phyloP scores from a whole-genome alignment of 2,329 filamentous ascomycete genomes.

The Lecanosticta acicola region DNA sequence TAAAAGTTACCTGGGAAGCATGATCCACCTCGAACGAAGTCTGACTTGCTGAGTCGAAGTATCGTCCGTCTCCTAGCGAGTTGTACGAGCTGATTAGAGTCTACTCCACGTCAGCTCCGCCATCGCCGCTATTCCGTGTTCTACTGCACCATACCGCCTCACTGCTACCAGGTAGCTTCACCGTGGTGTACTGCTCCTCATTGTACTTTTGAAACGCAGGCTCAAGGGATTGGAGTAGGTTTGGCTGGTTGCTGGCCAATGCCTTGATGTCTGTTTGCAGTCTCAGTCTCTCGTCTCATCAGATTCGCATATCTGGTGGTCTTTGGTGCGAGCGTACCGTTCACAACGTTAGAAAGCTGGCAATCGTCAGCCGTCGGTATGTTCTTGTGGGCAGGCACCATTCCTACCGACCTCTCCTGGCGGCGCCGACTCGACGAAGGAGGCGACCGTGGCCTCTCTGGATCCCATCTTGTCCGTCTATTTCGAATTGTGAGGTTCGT shows the following conservation, averaged over 20 bases:
- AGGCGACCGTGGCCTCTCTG: constrained; percentile 46
- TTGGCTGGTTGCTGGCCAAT: constrained; percentile 67
- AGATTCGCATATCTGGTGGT: background rate
- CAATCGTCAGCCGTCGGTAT: constrained; percentile 26
- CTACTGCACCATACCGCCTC: constrained; percentile 57
- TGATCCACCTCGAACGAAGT: constrained; percentile 90
- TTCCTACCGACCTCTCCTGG: constrained; percentile 76
- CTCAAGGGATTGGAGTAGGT: constrained; percentile 58
- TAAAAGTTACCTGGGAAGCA: constrained; percentile 56
- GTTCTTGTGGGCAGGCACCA: constrained; percentile 13
- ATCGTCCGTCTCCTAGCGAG: constrained; percentile 70
- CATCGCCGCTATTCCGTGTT: constrained; percentile 12
- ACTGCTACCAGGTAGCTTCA: constrained; percentile 82
- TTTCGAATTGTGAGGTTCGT: background rate
- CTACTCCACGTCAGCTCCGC: constrained; percentile 47
- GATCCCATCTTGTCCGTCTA: constrained; percentile 22
- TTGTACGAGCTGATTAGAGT: constrained; percentile 83
- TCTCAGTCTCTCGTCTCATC: background rate
- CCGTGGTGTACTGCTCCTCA: constrained; percentile 83
- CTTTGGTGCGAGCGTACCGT: constrained; percentile 55
- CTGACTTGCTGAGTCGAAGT: constrained; percentile 84
- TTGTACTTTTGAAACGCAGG: constrained; percentile 93
- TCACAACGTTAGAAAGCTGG: constrained; percentile 80
- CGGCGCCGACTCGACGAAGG: constrained; percentile 89
- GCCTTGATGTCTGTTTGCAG: constrained; percentile 74